Base-by-base conservation (phyloP, 78 protist species). In the Pelomyxa schiedti region DNA sequence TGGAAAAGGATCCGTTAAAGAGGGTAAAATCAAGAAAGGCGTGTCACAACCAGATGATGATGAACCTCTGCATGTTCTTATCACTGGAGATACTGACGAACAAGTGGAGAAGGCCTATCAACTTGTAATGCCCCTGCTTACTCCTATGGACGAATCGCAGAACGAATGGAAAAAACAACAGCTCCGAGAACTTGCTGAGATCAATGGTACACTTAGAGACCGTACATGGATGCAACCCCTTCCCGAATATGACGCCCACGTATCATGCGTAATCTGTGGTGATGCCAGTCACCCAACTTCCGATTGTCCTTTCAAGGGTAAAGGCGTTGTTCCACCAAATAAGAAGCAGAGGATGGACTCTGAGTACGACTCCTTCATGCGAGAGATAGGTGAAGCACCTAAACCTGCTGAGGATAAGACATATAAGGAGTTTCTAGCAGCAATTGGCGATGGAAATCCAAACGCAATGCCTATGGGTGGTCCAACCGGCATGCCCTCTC, bases 1-100 rank as follows among this genome's bases (percentile, higher is more conserved):
- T 1, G 97, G 97, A 1, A 78, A 78, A 72, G 95, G 95, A n/a
- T 83, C 94, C 2, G 76, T 78, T n/a, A 86, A 91, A 77, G 93
- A 84, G n/a, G 93, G 93, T 39, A 86, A 84, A 40, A 32, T 66
- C 2, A 77, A 77, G 9, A 72, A 80, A 32, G 72, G 79, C 39
- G 66, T 40, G 7, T 39, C 58, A 24, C 26, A 72, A 1, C 87
- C 79, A 47, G 80, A 66, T 8, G 95, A 92, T 29, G 89, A 81
- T 26, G 94, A 93, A 35, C 76, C 52, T 9, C 66, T 90, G 35
- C 93, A 88, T 37, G 95, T 89, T 4, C 38, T 90, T 26, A 42
- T 93, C 65, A 72, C 78, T 4, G 93, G 78, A 0, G 90, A 87
- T 26, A 86, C 74, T 0, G 77, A 39, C 26, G 84, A 84, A 29